Base-by-base conservation (phyloP, 371 early-diverging fungal species). In the Mortierella sp. region DNA sequence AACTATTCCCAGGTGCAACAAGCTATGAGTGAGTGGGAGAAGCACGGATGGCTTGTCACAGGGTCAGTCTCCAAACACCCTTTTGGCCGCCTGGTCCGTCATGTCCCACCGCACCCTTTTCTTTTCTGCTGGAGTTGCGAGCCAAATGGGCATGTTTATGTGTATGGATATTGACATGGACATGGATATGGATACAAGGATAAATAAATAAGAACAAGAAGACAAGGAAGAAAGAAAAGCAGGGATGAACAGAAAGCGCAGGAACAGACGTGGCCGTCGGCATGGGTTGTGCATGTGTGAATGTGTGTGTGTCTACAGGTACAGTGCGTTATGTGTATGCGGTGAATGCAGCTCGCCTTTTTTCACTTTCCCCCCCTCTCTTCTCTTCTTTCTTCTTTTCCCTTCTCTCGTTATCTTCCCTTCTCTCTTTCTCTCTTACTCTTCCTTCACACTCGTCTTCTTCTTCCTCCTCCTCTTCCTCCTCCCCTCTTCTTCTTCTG, bases 1-100 rank as follows among this genome's bases (percentile, higher is more conserved):
- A 14, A 38, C 2, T 71, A 71, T 71, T 65, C 65, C 38, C 65
- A 65, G 65, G 21, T 34, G 38, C 65, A 63, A 19, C 31, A 19
- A 63, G 34, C 13, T n/a, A n/a, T 38, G 9, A 63, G 38, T 10
- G 21, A 38, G 7, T 34, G 9, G 21, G 38, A 0, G 65, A 65
- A 38, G 65, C 38, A 65, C 65, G 65, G 38, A 38, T 65, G 65
- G 65, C 38, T 31, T 65, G 65, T 65, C 65, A 65, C 65, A 65
- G 65, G 65, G 65, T 65, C 65, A 65, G 65, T 38, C 48, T 48
- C 65, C 65, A 24, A 65, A 38, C 65, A 65, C 65, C 65, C 65
- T 65, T 21, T 65, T 65, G 65, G 65, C 65, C 65, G 65, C 65
- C 65, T 65, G 65, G 6, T 38, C 65, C 28, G 16, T 16, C 7